These are phyloP conservation scores for Nicotiana undulata DNA, from an alignment of 257 asterid species.

Conservation along the genomic window DNA sequence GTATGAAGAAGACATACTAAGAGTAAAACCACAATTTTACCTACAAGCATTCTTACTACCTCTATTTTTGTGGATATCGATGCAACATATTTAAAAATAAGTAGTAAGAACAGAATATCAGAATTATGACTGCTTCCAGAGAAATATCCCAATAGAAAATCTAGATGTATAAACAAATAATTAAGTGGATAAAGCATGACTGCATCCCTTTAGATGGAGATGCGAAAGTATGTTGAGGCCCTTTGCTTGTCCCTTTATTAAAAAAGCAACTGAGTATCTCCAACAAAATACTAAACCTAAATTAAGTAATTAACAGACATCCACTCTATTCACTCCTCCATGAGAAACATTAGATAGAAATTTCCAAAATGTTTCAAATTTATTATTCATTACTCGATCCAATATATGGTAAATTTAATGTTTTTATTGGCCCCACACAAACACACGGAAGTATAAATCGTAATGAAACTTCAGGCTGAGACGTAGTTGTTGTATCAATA, in stretches of 20 bases:
- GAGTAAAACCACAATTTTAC: not conserved
- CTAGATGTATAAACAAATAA: not conserved
- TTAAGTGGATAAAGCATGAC: not conserved
- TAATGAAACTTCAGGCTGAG: not conserved
- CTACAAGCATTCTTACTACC: not conserved
- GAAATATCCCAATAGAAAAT: not conserved
- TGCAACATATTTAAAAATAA: not conserved
- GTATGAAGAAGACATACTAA: not conserved
- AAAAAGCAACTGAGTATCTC: slow-evolving; percentile 9
- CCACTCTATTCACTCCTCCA: not conserved
- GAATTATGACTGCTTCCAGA: not conserved
- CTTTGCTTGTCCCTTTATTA: not conserved
- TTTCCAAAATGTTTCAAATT: not conserved
- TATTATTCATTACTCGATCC: slow-evolving; percentile 8
- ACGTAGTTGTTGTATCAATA: not conserved
- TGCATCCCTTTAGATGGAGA: not conserved
- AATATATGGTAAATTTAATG: not conserved
- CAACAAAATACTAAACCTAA: not conserved
- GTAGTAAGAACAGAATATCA: not conserved
- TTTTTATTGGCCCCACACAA: not conserved
- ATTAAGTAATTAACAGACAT: not conserved
- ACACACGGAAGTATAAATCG: not conserved
- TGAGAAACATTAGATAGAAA: not conserved
- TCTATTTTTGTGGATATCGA: not conserved
- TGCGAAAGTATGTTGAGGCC: not conserved